Evolutionary conservation across 768 basidiomycete genomes (phyloP).

Genomic region (Solioccasus polychromus): DNA sequence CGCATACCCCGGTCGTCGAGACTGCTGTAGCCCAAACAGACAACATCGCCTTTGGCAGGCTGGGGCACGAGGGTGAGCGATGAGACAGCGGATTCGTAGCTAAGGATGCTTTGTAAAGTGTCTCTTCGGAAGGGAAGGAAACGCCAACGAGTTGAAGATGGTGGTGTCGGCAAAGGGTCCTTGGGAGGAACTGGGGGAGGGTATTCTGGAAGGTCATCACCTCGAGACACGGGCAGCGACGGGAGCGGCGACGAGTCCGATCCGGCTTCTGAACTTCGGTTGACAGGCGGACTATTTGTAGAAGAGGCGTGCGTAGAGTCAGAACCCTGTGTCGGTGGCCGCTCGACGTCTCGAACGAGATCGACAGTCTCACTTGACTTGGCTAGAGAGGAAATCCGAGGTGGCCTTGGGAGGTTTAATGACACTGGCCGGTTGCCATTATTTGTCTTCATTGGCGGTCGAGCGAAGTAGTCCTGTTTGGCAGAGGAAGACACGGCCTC

Average conservation of each 20-base stretch:
- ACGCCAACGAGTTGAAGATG: constrained; percentile 42
- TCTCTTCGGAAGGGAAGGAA: constrained; percentile 50
- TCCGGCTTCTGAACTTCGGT: constrained; percentile 5
- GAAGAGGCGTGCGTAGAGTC: constrained; percentile 18
- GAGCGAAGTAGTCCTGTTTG: constrained; percentile 24
- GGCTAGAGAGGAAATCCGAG: constrained; percentile 13
- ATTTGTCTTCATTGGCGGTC: constrained; percentile 12
- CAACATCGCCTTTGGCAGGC: constrained; percentile 63
- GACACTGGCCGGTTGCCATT: constrained; percentile 18
- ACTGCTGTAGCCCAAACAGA: constrained; percentile 69
- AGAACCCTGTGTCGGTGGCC: constrained; percentile 8
- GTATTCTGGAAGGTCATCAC: constrained; percentile 18
- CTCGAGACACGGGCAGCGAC: constrained; percentile 6
- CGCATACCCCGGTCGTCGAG: constrained; percentile 76
- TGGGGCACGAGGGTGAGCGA: constrained; percentile 21
- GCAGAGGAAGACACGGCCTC: constrained; percentile 15
- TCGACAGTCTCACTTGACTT: constrained; percentile 31
- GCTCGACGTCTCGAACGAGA: constrained; percentile 3
- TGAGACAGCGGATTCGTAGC: constrained; percentile 23
- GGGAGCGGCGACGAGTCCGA: constrained; percentile 15
- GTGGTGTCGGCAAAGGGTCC: constrained; percentile 23
- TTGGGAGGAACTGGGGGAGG: constrained; percentile 31
- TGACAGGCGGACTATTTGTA: constrained; percentile 3
- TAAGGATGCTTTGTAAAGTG: constrained; percentile 27
- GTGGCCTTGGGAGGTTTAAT: constrained; percentile 20